Percentiles rank a stretch among this genome's conserved stretches.
Evolutionary conservation across 352 stramenopile genomes (phyloP).

Genomic region (Phytopythium helicoides): DNA sequence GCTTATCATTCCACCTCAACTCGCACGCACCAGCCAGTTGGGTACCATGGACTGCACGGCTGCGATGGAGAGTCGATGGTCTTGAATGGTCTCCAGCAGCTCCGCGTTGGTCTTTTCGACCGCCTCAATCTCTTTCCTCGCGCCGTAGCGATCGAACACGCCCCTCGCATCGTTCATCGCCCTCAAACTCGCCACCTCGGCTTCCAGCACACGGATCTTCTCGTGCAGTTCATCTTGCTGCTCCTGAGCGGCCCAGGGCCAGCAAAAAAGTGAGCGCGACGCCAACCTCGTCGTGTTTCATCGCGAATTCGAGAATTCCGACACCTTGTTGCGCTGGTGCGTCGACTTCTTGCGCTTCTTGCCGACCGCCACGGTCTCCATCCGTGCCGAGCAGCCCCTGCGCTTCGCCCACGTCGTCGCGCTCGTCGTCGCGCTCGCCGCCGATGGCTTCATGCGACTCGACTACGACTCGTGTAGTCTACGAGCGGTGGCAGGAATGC

Average conservation of each 20-base stretch:
- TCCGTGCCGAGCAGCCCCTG: too few relatives aligned
- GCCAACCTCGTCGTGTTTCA: background rate
- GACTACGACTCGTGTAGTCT: too few relatives aligned
- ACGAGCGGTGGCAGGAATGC: too few relatives aligned
- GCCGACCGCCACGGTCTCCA: background rate
- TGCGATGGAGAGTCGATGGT: conserved; percentile 13
- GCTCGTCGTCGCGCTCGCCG: too few relatives aligned
- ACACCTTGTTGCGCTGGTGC: conserved; percentile 5
- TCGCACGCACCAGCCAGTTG: conserved; percentile 9
- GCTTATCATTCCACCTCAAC: too few relatives aligned
- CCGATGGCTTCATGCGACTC: too few relatives aligned
- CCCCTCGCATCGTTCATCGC: background rate
- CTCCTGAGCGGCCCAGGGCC: background rate
- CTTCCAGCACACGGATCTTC: background rate
- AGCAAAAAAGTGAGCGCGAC: too few relatives aligned
- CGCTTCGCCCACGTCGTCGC: too few relatives aligned
- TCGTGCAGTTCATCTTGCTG: background rate
- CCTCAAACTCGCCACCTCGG: background rate
- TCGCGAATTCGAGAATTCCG: background rate
- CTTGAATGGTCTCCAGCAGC: conserved; percentile 9
- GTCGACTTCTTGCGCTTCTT: conserved; percentile 6
- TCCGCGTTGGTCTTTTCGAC: conserved; percentile 1
- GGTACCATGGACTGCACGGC: conserved; percentile 16
- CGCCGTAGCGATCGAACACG: background rate
- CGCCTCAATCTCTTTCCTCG: conserved; percentile 2